Evolutionary conservation across 2,329 filamentous ascomycete species (phyloP), one percentile per base, ranked within the genome.

Genomic region (Arachnopeziza araneosa): DNA sequence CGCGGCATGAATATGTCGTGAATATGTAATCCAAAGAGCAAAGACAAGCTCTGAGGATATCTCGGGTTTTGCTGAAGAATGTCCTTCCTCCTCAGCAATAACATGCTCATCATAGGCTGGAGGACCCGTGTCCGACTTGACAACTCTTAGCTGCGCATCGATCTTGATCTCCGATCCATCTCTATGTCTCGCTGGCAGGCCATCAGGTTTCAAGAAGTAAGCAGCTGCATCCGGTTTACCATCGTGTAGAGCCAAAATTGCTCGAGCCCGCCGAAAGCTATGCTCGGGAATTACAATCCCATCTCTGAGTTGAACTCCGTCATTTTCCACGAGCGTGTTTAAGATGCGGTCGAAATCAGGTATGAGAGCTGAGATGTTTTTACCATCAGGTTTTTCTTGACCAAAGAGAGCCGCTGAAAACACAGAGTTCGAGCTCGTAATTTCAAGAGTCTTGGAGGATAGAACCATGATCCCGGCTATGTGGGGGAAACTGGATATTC

Each of bases 251-350:
- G 90, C 89, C 24, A 96, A 81, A 57, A 96, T 83, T 3, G 92
- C 91, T 60, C 91, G 85, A 7, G 95, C 95, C 66, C 93, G 87
- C 60, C 95, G 86, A 76, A 99, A 98, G 70, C 91, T 96, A 72
- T 97, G 93, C 73, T 99, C 95, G 1, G 95, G 93, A 59, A 99
- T 89, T 19, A 99, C 93, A 69, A 97, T 93, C n/a, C 95, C 95
- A 73, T 99, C 95, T 12, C 89, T 83, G 24, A 98, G 79, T 56
- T 87, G 82, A 55, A 97, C 82, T 50, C 90, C 87, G 67, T 99
- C 93, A 71, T 97, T 91, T 58, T 96, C 89, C 4, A 86, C 91
- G 68, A 99, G 79, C 26, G 96, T 85, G 50, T 85, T 80, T 55
- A 99, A 78, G 52, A 96, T 87, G 65, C 86, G 88, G 74, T 96